A percentile compares a stretch with the other conserved stretches of the same genome.
phyloP scores from a whole-genome alignment of 768 basidiomycete genomes.

The Amanita pseudoporphyria region DNA sequence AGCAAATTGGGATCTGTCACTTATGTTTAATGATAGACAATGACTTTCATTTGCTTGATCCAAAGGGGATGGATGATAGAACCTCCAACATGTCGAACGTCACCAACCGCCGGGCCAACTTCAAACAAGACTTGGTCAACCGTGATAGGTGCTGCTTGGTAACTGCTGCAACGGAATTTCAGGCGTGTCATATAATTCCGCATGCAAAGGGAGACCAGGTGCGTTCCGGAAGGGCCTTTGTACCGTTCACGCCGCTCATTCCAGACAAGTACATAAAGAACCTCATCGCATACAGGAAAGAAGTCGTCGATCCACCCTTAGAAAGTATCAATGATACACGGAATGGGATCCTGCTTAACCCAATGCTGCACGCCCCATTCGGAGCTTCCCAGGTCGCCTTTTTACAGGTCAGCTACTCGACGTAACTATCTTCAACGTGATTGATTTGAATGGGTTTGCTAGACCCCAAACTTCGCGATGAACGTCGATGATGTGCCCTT shows the following conservation, averaged over 20 bases:
- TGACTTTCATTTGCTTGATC: conserved; percentile 11
- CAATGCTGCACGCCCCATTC: conserved; percentile 8
- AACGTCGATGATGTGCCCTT: conserved; percentile 12
- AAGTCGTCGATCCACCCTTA: conserved; percentile 14
- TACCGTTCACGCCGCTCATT: background rate
- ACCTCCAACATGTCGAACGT: conserved; percentile 7
- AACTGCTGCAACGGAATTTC: conserved; percentile 10
- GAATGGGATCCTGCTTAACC: conserved; percentile 10
- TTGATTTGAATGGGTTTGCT: conserved; percentile 10
- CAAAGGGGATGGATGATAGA: conserved; percentile 12
- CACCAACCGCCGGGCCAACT: conserved; percentile 5
- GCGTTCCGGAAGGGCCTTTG: conserved; percentile 5
- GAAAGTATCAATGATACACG: conserved; percentile 13
- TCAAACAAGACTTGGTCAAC: conserved; percentile 10
- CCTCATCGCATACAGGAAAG: conserved; percentile 12
- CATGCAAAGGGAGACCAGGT: conserved; percentile 14
- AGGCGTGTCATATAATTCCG: conserved; percentile 13
- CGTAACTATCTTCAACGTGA: conserved; percentile 6
- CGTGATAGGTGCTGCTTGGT: conserved; percentile 12
- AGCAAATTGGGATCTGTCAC: conserved; percentile 6
- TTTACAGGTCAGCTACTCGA: conserved; percentile 15
- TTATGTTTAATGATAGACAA: conserved; percentile 10
- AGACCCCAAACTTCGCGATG: conserved; percentile 15
- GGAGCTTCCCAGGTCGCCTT: conserved; percentile 13
- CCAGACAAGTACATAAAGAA: conserved; percentile 11